These are phyloP conservation scores for Naumovozyma castellii DNA, from an alignment of 805 yeast genomes.

Conservation along the genomic window DNA sequence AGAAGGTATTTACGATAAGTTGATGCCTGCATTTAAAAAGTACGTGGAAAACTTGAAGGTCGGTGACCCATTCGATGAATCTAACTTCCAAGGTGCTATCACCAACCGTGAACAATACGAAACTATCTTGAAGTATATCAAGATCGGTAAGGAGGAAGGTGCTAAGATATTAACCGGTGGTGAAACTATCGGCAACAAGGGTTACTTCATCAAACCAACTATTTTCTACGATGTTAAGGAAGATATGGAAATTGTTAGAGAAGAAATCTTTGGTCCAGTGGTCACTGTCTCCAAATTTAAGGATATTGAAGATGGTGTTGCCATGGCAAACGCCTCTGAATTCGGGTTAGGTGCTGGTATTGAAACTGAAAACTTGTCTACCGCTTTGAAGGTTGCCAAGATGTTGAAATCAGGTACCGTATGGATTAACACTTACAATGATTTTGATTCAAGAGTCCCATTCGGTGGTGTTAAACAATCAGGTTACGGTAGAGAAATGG, in stretches of 20 bases:
- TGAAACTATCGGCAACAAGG: conserved; percentile 52
- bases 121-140: conserved; percentile 58
- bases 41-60: conserved; percentile 54
- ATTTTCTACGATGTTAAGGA: conserved; percentile 59
- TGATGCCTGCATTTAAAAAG: conserved; percentile 47
- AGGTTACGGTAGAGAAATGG: conserved; percentile 85
- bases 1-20: conserved; percentile 57
- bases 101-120: conserved; percentile 60
- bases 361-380: conserved; percentile 54
- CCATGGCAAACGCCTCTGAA: conserved; percentile 57
- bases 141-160: conserved; percentile 57
- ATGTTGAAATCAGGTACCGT: conserved; percentile 66
- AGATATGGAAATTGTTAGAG: conserved; percentile 53
- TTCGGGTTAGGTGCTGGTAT: conserved; percentile 79
- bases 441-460: conserved; percentile 66
- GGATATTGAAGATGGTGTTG: conserved; percentile 57
- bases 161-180: conserved; percentile 67
- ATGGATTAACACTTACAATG: conserved; percentile 75
- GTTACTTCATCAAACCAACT: conserved; percentile 67
- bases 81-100: conserved; percentile 69
- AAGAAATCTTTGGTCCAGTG: conserved; percentile 77
- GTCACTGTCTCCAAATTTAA: conserved; percentile 61
- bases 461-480: conserved; percentile 76
- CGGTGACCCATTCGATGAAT: conserved; percentile 67
- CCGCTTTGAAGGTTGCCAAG: conserved; percentile 54